Evolutionary conservation across 805 yeast species (phyloP).

Genomic region (Cyberlindnera mrakii): DNA sequence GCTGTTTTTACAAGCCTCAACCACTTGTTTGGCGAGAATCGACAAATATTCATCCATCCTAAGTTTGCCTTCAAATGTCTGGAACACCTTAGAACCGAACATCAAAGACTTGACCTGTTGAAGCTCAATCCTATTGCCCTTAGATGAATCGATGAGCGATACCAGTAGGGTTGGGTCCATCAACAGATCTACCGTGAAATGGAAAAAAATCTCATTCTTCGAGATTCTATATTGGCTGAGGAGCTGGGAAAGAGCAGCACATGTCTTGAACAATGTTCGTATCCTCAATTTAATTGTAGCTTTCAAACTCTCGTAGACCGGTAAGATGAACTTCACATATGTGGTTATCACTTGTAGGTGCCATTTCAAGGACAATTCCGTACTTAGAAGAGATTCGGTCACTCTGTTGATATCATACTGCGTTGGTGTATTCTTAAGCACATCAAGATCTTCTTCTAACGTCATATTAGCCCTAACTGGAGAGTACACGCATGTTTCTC

Average conservation of each 20-base stretch:
- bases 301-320: constrained; percentile 18
- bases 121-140: constrained; percentile 8
- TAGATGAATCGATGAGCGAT: constrained; percentile 4
- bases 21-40: constrained; percentile 12
- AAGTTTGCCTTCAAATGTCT: constrained; percentile 19
- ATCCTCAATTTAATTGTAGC: constrained; percentile 7
- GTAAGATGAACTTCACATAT: constrained; percentile 17
- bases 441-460: constrained; percentile 1
- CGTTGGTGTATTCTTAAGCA: constrained; percentile 10
- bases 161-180: constrained; percentile 12
- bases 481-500: not conserved
- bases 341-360: constrained; percentile 12
- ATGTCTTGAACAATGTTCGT: constrained; percentile 13
- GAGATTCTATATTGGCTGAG: constrained; percentile 16
- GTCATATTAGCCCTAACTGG: not conserved
- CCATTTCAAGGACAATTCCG: constrained; percentile 4
- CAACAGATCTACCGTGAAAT: constrained; percentile 17
- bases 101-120: constrained; percentile 15
- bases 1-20: constrained; percentile 6
- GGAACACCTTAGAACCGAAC: constrained; percentile 22
- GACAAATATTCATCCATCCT: constrained; percentile 11
- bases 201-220: constrained; percentile 17
- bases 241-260: constrained; percentile 15
- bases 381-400: constrained; percentile 4
- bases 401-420: constrained; percentile 9